phyloP scores from a whole-genome alignment of 495 filamentous ascomycete genomes.

The Penicillium canariense region DNA sequence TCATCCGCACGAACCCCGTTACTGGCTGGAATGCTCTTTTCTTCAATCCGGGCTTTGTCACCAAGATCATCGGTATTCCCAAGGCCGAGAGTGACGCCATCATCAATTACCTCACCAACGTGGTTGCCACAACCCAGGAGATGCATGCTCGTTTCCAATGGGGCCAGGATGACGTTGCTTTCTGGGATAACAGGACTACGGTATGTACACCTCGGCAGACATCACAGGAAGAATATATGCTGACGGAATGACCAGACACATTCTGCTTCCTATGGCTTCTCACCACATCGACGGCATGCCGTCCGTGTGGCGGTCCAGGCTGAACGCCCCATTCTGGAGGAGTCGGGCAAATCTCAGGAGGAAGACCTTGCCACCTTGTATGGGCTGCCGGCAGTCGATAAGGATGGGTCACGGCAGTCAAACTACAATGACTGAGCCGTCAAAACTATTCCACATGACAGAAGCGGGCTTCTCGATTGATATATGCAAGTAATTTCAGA shows the following conservation, averaged over 20 bases:
- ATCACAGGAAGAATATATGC: neutral
- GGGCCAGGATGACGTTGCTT: slow-evolving; percentile 65
- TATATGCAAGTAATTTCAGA: neutral
- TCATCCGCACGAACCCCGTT: slow-evolving; percentile 69
- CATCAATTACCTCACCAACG: slow-evolving; percentile 61
- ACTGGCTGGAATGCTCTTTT: slow-evolving; percentile 76
- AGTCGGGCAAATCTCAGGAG: slow-evolving; percentile 56
- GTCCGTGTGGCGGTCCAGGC: slow-evolving; percentile 59
- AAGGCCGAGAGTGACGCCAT: slow-evolving; percentile 65
- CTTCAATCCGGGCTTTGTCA: slow-evolving; percentile 76
- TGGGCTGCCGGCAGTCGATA: slow-evolving; percentile 54
- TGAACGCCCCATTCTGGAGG: slow-evolving; percentile 54
- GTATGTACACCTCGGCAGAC: slow-evolving; percentile 32
- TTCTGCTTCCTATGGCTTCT: slow-evolving; percentile 59
- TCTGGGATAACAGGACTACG: slow-evolving; percentile 73
- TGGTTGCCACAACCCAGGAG: slow-evolving; percentile 63
- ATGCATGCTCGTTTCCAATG: slow-evolving; percentile 69
- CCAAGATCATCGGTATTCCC: slow-evolving; percentile 66
- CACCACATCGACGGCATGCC: slow-evolving; percentile 60
- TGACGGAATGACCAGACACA: slow-evolving; percentile 48
- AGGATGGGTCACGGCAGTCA: slow-evolving; percentile 57
- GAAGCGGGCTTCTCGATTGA: slow-evolving; percentile 2
- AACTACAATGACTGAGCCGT: slow-evolving; percentile 61
- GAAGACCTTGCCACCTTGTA: slow-evolving; percentile 51
- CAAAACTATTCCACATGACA: neutral